These are phyloP conservation scores for Leucosporidium creatinivorum DNA, from an alignment of 768 basidiomycete species.

Conservation along the genomic window DNA sequence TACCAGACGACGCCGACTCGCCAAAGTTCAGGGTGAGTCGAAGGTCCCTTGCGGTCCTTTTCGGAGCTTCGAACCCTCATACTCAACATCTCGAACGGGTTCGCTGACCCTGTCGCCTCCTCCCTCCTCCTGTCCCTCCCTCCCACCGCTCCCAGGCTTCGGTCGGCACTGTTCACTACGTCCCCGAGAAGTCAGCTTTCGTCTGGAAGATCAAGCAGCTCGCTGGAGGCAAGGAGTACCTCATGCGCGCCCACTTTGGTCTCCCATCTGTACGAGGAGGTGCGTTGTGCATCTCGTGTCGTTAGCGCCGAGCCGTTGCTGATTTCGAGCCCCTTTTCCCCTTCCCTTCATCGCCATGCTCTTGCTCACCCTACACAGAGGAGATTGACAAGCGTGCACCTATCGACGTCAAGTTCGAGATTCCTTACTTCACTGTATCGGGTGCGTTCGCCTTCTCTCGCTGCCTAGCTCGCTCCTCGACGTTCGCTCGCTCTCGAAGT, in stretches of 20 bases:
- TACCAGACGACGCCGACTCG: slow-evolving; percentile 95
- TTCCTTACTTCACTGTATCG: slow-evolving; percentile 97
- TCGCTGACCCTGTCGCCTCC: slow-evolving; percentile 14
- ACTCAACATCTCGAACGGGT: too few species aligned
- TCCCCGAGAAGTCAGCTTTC: slow-evolving; percentile 94
- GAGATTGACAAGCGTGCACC: slow-evolving; percentile 85
- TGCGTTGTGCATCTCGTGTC: slow-evolving; percentile 44
- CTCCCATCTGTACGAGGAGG: slow-evolving; percentile 86
- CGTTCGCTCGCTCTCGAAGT: too few species aligned
- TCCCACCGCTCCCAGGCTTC: slow-evolving; percentile 56
- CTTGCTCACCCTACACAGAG: slow-evolving; percentile 47
- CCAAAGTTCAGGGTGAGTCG: slow-evolving; percentile 83
- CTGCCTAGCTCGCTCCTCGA: too few species aligned
- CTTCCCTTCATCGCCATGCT: not conserved
- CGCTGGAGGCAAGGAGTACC: slow-evolving; percentile 88
- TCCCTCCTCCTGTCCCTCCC: not conserved
- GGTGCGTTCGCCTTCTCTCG: slow-evolving; percentile 65
- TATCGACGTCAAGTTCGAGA: slow-evolving; percentile 95
- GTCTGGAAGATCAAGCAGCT: slow-evolving; percentile 99
- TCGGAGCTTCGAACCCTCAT: too few species aligned
- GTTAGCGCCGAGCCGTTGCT: not conserved
- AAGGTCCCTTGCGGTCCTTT: not conserved
- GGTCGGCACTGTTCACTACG: slow-evolving; percentile 91
- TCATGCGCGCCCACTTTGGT: slow-evolving; percentile 98
- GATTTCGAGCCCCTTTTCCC: not conserved